Evolutionary conservation across 169 alveolate genomes (phyloP).

Genomic region (Eimeria falciformis): DNA sequence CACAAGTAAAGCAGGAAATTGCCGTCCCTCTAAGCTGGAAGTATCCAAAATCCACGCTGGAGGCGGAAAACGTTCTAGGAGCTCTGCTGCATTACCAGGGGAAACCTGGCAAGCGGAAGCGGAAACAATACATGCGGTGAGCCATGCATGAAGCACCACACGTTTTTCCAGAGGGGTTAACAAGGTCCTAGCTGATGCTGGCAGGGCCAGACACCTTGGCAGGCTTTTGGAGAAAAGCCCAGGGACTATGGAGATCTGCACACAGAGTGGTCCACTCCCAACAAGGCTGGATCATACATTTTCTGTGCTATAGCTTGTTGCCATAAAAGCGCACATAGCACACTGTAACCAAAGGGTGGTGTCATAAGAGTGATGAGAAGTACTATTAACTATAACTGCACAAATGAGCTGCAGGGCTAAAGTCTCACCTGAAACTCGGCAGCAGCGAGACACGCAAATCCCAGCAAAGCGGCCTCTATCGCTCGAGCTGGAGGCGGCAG

Average conservation of each 20-base stretch:
- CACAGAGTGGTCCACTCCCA: neutral
- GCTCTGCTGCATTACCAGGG: neutral
- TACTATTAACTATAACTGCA: neutral
- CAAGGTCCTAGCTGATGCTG: neutral
- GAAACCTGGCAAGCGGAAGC: neutral
- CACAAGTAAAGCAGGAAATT: neutral
- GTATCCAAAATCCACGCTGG: conserved; percentile 30
- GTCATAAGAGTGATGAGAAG: neutral
- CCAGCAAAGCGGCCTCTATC: conserved; percentile 10
- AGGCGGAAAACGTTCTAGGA: conserved; percentile 29
- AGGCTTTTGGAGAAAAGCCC: neutral
- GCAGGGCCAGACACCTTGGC: conserved; percentile 36
- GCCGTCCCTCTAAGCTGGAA: conserved; percentile 28
- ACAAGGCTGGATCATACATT: no score
- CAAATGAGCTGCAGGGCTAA: neutral
- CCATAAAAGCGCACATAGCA: neutral
- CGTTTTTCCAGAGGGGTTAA: conserved; percentile 18
- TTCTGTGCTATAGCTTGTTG: no score
- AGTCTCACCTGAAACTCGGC: conserved; percentile 39
- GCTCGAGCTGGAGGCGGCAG: neutral
- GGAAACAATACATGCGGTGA: conserved; percentile 7
- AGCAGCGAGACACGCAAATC: conserved; percentile 46
- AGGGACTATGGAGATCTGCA: conserved; percentile 37
- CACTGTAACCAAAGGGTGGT: neutral
- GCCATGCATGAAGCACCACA: conserved; percentile 13